These are phyloP conservation scores for Colletotrichum tropicale DNA, from an alignment of 2,329 filamentous ascomycete species.

Conservation along the genomic window DNA sequence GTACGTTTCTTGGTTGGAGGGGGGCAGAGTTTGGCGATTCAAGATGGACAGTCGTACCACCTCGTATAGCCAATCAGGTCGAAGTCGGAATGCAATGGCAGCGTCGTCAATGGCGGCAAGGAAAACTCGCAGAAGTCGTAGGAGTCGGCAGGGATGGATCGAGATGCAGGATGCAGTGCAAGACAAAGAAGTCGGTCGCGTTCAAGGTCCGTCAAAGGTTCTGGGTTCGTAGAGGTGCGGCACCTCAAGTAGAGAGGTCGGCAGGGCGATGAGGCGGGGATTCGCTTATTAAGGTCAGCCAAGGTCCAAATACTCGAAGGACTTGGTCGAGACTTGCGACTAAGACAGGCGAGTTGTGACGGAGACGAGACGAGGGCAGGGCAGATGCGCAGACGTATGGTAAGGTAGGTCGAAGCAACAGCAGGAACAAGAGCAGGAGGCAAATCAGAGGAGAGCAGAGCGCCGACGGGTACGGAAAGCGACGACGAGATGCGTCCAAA, in stretches of 20 bases:
- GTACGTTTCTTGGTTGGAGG: not conserved
- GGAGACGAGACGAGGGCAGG: not conserved
- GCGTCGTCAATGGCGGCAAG: not conserved
- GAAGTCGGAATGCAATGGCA: not conserved
- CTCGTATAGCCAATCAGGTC: slow-evolving; percentile 1
- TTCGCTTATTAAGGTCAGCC: slow-evolving; percentile 11
- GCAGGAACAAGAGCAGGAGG: not conserved
- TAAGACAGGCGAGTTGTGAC: not conserved
- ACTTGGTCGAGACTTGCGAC: not conserved
- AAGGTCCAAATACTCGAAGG: not conserved
- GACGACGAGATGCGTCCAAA: not conserved
- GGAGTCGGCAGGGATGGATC: not conserved
- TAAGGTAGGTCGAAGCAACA: not conserved
- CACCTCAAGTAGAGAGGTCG: not conserved
- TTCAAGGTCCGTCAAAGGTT: not conserved
- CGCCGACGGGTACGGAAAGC: not conserved
- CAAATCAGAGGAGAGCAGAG: not conserved
- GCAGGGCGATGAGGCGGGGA: not conserved
- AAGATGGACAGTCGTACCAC: slow-evolving; percentile 9
- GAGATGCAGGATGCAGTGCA: not conserved
- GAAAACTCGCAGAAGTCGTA: not conserved
- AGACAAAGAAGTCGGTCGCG: not conserved
- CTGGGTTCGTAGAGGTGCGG: not conserved
- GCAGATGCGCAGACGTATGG: not conserved
- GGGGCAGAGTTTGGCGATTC: not conserved